These are phyloP conservation scores for Atractiella rhizophila DNA, from an alignment of 768 basidiomycete species.

Conservation along the genomic window DNA sequence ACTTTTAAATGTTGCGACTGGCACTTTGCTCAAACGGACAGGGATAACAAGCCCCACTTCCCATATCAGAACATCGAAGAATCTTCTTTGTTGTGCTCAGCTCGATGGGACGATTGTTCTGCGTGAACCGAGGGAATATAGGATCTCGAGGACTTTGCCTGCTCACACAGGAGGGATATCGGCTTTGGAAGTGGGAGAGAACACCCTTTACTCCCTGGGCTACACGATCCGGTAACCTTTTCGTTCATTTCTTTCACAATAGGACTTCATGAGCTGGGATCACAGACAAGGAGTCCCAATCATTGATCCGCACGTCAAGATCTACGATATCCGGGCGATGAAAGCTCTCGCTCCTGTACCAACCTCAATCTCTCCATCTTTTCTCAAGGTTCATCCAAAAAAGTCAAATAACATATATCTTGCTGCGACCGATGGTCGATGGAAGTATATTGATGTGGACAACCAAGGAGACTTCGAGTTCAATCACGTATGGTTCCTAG, in stretches of 20 bases:
- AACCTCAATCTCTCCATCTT: slow-evolving; percentile 64
- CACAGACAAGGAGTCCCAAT: slow-evolving; percentile 59
- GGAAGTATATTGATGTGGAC: slow-evolving; percentile 52
- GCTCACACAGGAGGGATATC: slow-evolving; percentile 63
- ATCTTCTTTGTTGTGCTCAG: slow-evolving; percentile 3
- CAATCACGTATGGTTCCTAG: slow-evolving; percentile 38
- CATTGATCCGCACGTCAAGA: slow-evolving; percentile 74
- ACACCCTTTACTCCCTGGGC: slow-evolving; percentile 64
- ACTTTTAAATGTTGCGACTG: slow-evolving; percentile 6
- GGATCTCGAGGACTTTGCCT: slow-evolving; percentile 34
- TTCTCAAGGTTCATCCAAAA: slow-evolving; percentile 54
- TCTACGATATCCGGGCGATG: slow-evolving; percentile 69
- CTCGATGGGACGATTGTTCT: slow-evolving; percentile 46
- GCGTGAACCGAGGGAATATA: slow-evolving; percentile 40
- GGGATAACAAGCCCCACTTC: slow-evolving; percentile 19
- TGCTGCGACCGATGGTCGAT: too few species aligned
- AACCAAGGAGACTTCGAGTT: slow-evolving; percentile 60
- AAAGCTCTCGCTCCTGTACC: slow-evolving; percentile 58
- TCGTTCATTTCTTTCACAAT: not conserved
- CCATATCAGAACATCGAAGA: slow-evolving; percentile 3
- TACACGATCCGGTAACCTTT: slow-evolving; percentile 48
- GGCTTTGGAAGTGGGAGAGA: slow-evolving; percentile 53
- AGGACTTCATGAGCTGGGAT: not conserved
- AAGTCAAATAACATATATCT: slow-evolving; percentile 45
- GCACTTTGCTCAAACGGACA: slow-evolving; percentile 5